phyloP scores from a whole-genome alignment of 768 basidiomycete genomes.

The Amanita subjunquillea region DNA sequence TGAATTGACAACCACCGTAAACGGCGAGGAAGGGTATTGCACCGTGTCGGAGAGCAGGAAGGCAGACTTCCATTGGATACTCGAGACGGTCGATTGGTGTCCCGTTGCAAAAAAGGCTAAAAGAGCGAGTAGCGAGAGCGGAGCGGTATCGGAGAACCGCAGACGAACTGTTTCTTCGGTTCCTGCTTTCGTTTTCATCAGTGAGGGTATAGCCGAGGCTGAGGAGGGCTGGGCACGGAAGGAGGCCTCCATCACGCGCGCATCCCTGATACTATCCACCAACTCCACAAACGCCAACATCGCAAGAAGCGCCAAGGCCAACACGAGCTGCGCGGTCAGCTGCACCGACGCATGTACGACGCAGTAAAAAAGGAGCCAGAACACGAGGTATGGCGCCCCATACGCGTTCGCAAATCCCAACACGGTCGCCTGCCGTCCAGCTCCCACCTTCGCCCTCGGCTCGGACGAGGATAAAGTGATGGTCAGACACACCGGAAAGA shows the following conservation, averaged over 20 bases:
- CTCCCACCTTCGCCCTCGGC: too few relatives aligned
- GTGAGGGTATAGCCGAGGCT: too few relatives aligned
- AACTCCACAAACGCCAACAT: conserved; percentile 74
- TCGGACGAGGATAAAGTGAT: too few relatives aligned
- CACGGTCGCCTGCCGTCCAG: too few relatives aligned
- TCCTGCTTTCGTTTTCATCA: neutral
- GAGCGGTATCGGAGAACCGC: conserved; percentile 58
- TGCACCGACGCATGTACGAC: conserved; percentile 60
- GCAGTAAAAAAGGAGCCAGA: conserved; percentile 60
- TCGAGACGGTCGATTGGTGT: conserved; percentile 82
- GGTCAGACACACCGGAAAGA: too few relatives aligned
- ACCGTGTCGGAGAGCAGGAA: conserved; percentile 71
- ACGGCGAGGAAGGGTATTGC: conserved; percentile 60
- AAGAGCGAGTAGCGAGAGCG: conserved; percentile 66
- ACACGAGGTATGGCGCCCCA: conserved; percentile 79
- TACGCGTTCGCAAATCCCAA: too few relatives aligned
- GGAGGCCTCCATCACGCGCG: conserved; percentile 33
- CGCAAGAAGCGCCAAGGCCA: conserved; percentile 54
- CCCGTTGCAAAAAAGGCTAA: conserved; percentile 83
- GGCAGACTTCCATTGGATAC: conserved; percentile 92
- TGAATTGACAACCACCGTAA: conserved; percentile 71
- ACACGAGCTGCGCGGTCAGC: conserved; percentile 72
- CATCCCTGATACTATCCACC: conserved; percentile 74
- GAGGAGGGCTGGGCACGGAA: conserved; percentile 11
- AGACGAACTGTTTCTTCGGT: conserved; percentile 22